Evolutionary conservation across 1,284 basidiomycete species (phyloP), one percentile per base, ranked within the genome.

Genomic region (Athelia sp.): DNA sequence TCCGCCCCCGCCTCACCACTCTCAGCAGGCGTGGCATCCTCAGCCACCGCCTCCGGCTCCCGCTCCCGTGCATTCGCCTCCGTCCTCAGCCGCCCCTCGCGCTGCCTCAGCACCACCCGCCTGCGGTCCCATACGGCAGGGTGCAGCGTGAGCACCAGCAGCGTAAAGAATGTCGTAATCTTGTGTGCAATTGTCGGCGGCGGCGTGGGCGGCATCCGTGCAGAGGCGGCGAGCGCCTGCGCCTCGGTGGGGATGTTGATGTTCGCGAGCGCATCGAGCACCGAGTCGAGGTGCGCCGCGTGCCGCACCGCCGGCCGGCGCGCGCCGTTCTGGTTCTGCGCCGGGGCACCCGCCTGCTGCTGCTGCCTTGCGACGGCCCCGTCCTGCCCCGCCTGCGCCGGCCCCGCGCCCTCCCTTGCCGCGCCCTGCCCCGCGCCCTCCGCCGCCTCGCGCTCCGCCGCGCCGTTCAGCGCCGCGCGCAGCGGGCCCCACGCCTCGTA

Each of bases 401-500:
- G n/a, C 15, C 19, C 36, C 6, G 15, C 11, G 11, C n/a, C 11
- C 32, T 11, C 11, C 32, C 32, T 34, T n/a, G 32, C 36, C 47
- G 38, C 21, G 52, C 44, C 10, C 48, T 32, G 26, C 52, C 35
- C 43, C 32, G 49, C 47, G 49, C 54, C 54, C 52, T 65, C 62
- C 49, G 67, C 65, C 23, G 58, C 63, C 43, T 53, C 61, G n/a
- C 65, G 66, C 32, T 65, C 64, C 42, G 69, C 54, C 9, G 70
- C 71, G 47, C 77, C 72, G 21, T 72, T 59, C 24, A 84, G 54
- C 36, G 73, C 75, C 47, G 78, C 70, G 35, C 82, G 74, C 52
- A 89, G 74, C n/a, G 82, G 81, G 48, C 75, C 77, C 83, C 84
- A 89, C 21, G 86, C 79, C 64, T 90, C 88, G 61, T 87, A 91